Base-by-base conservation (phyloP, 768 basidiomycete species). In the Gymnopilus dilepis region DNA sequence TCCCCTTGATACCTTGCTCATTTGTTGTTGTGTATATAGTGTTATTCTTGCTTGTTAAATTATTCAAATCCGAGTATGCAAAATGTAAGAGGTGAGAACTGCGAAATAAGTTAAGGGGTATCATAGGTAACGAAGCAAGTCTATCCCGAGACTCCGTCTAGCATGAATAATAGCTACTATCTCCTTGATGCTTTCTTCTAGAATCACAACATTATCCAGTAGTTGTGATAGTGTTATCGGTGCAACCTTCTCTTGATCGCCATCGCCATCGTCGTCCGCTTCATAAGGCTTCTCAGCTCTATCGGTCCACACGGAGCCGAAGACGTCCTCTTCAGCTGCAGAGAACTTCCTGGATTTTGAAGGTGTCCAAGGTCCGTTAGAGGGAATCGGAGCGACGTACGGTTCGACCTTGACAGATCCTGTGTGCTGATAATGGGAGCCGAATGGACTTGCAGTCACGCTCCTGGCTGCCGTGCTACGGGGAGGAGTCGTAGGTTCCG, bases 141-240 rank as follows among this genome's bases (percentile, higher is more conserved):
- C 94, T 63, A 96, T 91, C 8, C 95, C 95, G 56, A 96, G 75
- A 74, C 87, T 89, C 62, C 92, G 80, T 60, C 94, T 80, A 15
- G 92, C 93, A 74, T 93, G 89, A 54, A 95, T 85, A 65, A 95
- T 89, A 13, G 93, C 92, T 13, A 87, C 87, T 33, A 95, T 78
- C 74, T 99, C 97, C 77, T 98, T 98, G 70, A 98, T 90, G 62
- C 89, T 91, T 74, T 98, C 97, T 75, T 98, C 97, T 63, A 99
- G 72, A 40, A 98, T 88, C 30, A 99, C 95, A 30, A 96, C 90
- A 70, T 98, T 98, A 72, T 98, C 97, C 72, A 98, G 77, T 58
- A 98, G 73, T 64, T 85, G 88, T 45, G 93, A 95, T 55, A 99
- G 79, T 7, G 91, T 94, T 26, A 96, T 82, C 19, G 73, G 75